These are phyloP conservation scores for Zychaea mexicana DNA, from an alignment of 371 early-diverging fungal genomes.

Conservation along the genomic window DNA sequence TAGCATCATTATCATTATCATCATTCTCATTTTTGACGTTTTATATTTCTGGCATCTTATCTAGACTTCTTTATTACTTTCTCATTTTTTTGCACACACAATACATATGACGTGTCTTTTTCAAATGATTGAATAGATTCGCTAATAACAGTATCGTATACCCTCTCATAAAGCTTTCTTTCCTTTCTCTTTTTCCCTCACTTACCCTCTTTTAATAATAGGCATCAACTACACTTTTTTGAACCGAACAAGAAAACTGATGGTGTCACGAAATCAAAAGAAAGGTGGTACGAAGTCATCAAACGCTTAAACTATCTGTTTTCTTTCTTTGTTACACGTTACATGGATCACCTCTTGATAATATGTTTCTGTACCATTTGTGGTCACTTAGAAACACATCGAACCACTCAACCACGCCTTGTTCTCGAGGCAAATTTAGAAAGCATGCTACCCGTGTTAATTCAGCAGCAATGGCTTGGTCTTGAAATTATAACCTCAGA, in stretches of 20 bases:
- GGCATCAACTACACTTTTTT: not conserved
- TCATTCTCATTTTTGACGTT: not conserved
- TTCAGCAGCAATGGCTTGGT: no score
- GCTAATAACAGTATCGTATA: no score
- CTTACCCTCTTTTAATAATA: not conserved
- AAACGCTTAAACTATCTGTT: not conserved
- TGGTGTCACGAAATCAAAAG: not conserved
- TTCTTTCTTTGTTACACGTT: not conserved
- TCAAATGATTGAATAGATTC: not conserved
- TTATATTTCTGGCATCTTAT: not conserved
- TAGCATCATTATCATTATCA: not conserved
- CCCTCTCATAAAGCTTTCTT: no score
- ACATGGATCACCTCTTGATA: not conserved
- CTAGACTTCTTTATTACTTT: no score
- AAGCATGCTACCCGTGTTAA: no score
- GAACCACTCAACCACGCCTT: not conserved
- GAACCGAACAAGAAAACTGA: no score
- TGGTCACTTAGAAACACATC: not conserved
- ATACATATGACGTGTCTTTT: not conserved
- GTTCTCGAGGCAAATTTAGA: no score
- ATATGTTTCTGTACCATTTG: not conserved
- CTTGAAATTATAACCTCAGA: no score
- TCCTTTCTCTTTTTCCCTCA: no score
- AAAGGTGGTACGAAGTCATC: not conserved
- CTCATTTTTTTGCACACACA: not conserved